Base-by-base conservation (phyloP, 2,329 filamentous ascomycete genomes). In the Colletotrichum gigasporum region DNA sequence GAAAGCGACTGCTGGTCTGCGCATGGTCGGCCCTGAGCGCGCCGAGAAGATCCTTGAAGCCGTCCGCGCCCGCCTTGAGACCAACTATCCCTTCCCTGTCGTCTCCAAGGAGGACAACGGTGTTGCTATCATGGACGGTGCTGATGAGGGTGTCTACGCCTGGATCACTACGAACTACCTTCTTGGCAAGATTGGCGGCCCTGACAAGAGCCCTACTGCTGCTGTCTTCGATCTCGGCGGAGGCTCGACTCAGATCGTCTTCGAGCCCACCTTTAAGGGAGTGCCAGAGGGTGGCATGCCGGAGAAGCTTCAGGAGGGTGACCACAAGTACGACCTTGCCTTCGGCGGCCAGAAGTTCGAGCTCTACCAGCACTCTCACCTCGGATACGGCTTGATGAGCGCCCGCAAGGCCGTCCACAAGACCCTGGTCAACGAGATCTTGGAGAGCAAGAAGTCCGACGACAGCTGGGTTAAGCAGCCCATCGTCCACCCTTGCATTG, bases 121-220 rank as follows among this genome's bases (percentile, higher is more conserved):
- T 60, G 93, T 99, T 26, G 88, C 94, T 67, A 96, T 99, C 77
- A 99, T 99, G 96, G 94, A 97, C 72, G 96, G 96, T 67, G 94
- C 92, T 52, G 92, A 97, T 74, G 96, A 99, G 81, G 96, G 96
- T 75, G 95, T 99, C 28, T 99, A 97, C 75, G 96, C 96, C 55
- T 99, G 96, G 96, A 97, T 99, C 77, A 99, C 96, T 6, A 96
- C 94, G 69, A 99, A 99, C 85, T 99, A 99, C 79, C 90, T 99
- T 39, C 88, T 99, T 22, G 95, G 95, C 73, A 98, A 98, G 82
- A 98, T 99, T 78, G 96, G 96, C 64, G 92, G 92, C 10, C 92
- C 94, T 2, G 95, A 97, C 75, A 89, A 94, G 76, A 93, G 88
- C 67, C 91, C 93, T 52, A 98, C 96, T 2, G 96, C 96, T 39